Conservation (phyloP, 306 rosid species). For the Urtica urens region DNA sequence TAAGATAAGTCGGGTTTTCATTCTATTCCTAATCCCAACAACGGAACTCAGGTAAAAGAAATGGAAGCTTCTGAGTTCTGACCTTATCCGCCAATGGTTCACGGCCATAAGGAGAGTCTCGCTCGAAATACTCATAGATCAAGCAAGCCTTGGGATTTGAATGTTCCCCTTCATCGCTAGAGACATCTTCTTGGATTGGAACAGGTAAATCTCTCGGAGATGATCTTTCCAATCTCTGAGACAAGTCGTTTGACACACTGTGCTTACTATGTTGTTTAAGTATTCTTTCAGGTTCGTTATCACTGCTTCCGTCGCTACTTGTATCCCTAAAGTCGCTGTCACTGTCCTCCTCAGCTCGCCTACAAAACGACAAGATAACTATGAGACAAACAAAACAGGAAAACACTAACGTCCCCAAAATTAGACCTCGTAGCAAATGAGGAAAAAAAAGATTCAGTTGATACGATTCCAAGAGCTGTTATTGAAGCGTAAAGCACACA, state of each 20-base stretch:
- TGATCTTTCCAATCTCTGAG: slow-evolving; percentile 39
- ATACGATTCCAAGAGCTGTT: too few species aligned
- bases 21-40: background rate
- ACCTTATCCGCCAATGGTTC: slow-evolving; percentile 95
- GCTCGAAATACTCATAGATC: slow-evolving; percentile 70
- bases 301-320: slow-evolving; percentile 85
- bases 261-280: slow-evolving; percentile 38
- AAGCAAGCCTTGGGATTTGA: slow-evolving; percentile 48
- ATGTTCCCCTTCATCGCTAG: slow-evolving; percentile 79
- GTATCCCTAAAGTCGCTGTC: slow-evolving; percentile 81
- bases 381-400: background rate
- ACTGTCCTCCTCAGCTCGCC: slow-evolving; percentile 76
- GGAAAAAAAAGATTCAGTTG: too few species aligned
- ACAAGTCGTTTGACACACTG: slow-evolving; percentile 26
- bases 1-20: slow-evolving; percentile 8
- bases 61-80: too few species aligned
- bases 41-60: too few species aligned
- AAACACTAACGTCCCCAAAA: background rate
- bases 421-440: too few species aligned
- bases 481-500: background rate
- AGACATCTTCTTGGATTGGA: slow-evolving; percentile 52
- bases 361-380: slow-evolving; percentile 16
- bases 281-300: slow-evolving; percentile 43
- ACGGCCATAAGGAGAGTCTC: slow-evolving; percentile 63
- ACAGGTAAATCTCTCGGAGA: slow-evolving; percentile 45